Percentiles rank a stretch among this genome's conserved stretches.
Evolutionary conservation across 257 asterid species (phyloP).

Genomic region (Nicotiana sylvestris): DNA sequence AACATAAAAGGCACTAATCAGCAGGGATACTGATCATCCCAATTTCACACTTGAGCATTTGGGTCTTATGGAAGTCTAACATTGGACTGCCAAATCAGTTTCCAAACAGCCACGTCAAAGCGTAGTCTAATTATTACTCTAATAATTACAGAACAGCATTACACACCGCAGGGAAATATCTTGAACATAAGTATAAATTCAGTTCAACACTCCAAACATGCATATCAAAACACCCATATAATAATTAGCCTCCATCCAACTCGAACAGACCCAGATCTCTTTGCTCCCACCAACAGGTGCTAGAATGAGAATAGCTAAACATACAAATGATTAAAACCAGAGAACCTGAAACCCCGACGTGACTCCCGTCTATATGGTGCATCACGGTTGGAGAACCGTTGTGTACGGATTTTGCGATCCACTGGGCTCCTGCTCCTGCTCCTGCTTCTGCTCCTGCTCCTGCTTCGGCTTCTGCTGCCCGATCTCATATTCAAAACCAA

Average conservation of each 20-base stretch:
- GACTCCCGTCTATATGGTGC: slow-evolving; percentile 89
- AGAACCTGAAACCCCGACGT: slow-evolving; percentile 90
- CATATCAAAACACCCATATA: slow-evolving; percentile 1
- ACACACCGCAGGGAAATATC: neutral
- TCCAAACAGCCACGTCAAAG: slow-evolving; percentile 8
- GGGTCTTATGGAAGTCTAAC: neutral
- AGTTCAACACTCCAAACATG: slow-evolving; percentile 14
- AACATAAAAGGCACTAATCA: neutral
- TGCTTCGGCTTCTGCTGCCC: slow-evolving; percentile 58
- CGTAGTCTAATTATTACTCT: neutral
- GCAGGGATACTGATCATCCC: neutral
- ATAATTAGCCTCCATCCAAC: slow-evolving; percentile 20
- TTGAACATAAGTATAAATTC: neutral
- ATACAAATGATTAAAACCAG: slow-evolving; percentile 45
- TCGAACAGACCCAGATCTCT: slow-evolving; percentile 26
- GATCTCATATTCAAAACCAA: slow-evolving; percentile 60
- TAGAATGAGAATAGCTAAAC: slow-evolving; percentile 29
- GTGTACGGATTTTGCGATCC: slow-evolving; percentile 88
- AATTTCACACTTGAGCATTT: neutral
- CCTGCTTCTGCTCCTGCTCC: slow-evolving; percentile 54
- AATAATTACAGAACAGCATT: neutral
- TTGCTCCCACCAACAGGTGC: slow-evolving; percentile 33
- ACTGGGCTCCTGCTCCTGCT: slow-evolving; percentile 95
- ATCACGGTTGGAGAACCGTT: slow-evolving; percentile 82
- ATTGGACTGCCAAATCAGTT: slow-evolving; percentile 1